phyloP scores from a whole-genome alignment of 768 basidiomycete species.

The Leucogyrophana mollusca region DNA sequence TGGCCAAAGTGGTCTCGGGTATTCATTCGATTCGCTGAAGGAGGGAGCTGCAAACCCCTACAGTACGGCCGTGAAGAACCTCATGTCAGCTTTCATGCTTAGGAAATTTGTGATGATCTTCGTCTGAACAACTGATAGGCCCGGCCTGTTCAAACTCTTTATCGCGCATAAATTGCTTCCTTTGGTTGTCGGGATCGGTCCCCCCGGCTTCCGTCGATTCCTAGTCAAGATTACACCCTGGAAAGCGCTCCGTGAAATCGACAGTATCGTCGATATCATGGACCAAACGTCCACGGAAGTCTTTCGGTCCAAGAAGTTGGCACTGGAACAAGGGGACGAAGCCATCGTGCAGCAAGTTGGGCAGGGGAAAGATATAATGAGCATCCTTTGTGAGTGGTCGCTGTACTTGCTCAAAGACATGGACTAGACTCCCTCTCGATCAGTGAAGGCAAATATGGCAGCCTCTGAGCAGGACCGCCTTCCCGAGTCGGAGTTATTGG shows the following conservation, averaged over 20 bases:
- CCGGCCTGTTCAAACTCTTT: slow-evolving; percentile 43
- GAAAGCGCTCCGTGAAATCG: slow-evolving; percentile 38
- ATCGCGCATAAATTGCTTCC: slow-evolving; percentile 47
- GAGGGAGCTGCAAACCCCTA: slow-evolving; percentile 34
- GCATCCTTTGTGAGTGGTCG: slow-evolving; percentile 40
- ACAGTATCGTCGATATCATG: slow-evolving; percentile 49
- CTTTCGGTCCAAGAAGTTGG: slow-evolving; percentile 36
- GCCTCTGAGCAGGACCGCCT: slow-evolving; percentile 34
- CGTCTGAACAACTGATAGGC: slow-evolving; percentile 29
- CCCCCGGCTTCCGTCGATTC: slow-evolving; percentile 40
- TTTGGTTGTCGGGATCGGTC: slow-evolving; percentile 39
- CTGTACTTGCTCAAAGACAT: not conserved
- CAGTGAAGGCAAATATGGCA: slow-evolving; percentile 38
- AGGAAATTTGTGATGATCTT: too few relatives aligned
- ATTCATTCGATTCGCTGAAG: slow-evolving; percentile 39
- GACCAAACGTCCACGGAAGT: slow-evolving; percentile 40
- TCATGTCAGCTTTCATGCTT: not conserved
- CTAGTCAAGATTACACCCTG: slow-evolving; percentile 42
- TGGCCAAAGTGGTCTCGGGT: slow-evolving; percentile 42
- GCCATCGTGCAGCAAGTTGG: slow-evolving; percentile 21
- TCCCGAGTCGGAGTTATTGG: slow-evolving; percentile 43
- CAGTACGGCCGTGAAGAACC: slow-evolving; percentile 13
- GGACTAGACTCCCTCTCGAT: not conserved
- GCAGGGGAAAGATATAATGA: slow-evolving; percentile 48
- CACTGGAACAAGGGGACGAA: slow-evolving; percentile 22